Evolutionary conservation across 2,329 filamentous ascomycete genomes (phyloP).

Genomic region (Aspergillus brasiliensis): DNA sequence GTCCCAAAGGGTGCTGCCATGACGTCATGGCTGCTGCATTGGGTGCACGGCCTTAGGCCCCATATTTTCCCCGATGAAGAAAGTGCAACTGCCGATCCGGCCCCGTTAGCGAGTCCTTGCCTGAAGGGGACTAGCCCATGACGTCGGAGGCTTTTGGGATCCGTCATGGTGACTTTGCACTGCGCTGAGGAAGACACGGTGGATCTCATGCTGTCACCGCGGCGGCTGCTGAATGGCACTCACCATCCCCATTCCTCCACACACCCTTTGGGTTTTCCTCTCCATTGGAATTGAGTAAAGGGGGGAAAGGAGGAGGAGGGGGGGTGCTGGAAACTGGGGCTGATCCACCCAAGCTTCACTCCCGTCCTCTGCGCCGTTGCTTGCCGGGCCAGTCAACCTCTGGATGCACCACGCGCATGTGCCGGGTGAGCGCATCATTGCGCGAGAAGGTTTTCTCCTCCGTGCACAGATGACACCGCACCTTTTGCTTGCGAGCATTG

Average conservation of each 20-base stretch:
- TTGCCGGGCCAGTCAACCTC: slow-evolving; percentile 81
- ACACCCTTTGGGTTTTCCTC: too few species aligned
- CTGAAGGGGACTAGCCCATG: slow-evolving; percentile 18
- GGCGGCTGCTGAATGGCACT: slow-evolving; percentile 3
- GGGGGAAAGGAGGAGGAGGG: background rate
- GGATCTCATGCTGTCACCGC: slow-evolving; percentile 2
- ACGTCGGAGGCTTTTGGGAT: slow-evolving; percentile 23
- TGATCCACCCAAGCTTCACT: slow-evolving; percentile 24
- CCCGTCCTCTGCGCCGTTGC: slow-evolving; percentile 45
- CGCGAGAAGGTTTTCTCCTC: slow-evolving; percentile 97
- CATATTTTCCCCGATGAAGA: slow-evolving; percentile 13
- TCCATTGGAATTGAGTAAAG: background rate
- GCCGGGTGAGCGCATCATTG: slow-evolving; percentile 89
- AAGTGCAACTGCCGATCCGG: slow-evolving; percentile 22
- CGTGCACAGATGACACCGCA: slow-evolving; percentile 86
- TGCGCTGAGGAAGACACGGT: too few species aligned
- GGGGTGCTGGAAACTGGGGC: too few species aligned
- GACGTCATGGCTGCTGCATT: slow-evolving; percentile 24
- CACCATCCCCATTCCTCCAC: too few species aligned
- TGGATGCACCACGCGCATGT: slow-evolving; percentile 92
- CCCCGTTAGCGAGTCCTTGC: slow-evolving; percentile 20
- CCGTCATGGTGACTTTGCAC: slow-evolving; percentile 25
- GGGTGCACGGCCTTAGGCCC: slow-evolving; percentile 13
- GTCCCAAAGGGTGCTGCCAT: slow-evolving; percentile 8
- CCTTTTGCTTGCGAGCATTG: slow-evolving; percentile 91